phyloP scores from a whole-genome alignment of 192 early-diverging fungal genomes.

The Backusella luteola region DNA sequence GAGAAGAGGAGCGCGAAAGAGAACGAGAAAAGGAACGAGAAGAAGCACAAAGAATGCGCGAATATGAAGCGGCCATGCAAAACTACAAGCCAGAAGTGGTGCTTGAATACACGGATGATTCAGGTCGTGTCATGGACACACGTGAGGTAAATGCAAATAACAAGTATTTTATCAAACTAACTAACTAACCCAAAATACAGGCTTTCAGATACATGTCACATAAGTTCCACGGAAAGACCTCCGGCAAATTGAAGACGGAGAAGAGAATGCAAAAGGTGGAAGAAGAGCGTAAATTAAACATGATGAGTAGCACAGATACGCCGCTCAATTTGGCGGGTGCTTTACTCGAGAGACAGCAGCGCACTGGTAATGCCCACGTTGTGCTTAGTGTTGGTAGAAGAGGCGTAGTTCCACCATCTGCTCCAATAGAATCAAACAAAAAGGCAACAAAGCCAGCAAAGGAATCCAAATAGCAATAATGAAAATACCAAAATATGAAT shows the following conservation, averaged over 20 bases:
- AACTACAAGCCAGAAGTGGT: constrained; percentile 91
- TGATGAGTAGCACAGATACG: constrained; percentile 71
- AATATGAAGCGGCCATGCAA: constrained; percentile 81
- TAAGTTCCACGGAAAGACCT: constrained; percentile 93
- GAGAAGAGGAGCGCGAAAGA: constrained; percentile 34
- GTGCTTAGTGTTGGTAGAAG: constrained; percentile 80
- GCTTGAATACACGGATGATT: constrained; percentile 89
- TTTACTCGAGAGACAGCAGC: constrained; percentile 68
- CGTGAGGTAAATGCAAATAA: constrained; percentile 64
- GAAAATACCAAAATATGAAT: neutral
- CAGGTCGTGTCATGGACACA: constrained; percentile 72
- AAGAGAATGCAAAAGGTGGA: constrained; percentile 80
- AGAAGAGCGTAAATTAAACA: constrained; percentile 73
- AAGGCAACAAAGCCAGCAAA: neutral
- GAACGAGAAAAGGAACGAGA: constrained; percentile 53
- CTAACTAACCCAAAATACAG: constrained; percentile 18
- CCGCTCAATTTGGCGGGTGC: constrained; percentile 75
- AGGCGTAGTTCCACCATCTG: constrained; percentile 36
- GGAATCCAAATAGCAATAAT: neutral
- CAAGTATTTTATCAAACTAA: neutral
- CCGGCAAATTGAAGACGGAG: constrained; percentile 94
- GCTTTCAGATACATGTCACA: constrained; percentile 90
- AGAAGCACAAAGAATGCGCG: constrained; percentile 64
- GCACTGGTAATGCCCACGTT: constrained; percentile 73
- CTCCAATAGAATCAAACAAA: neutral